Evolutionary conservation across 441 rosid species (phyloP), one percentile per base, ranked within the genome.

Genomic region (Gossypium gossypioides): DNA sequence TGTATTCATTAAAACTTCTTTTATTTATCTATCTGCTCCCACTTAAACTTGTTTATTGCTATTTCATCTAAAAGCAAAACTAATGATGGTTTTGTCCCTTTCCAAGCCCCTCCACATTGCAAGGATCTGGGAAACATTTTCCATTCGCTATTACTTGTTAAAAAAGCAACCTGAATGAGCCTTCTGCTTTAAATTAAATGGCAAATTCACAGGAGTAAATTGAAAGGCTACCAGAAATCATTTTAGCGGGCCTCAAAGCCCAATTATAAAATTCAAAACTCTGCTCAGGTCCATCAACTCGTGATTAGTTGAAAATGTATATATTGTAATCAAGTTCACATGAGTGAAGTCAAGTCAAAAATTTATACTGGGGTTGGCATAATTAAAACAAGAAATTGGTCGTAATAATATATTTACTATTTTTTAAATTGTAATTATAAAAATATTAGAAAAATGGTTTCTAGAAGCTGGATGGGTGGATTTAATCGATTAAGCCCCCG

Each of bases 1-100:
- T 51, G 21, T 65, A 25, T 25, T 37, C 59, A 50, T 59, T 46
- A 54, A 71, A 67, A 67, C 67, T 22, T 74, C 78, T 66, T 48
- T 72, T 57, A 6, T 22, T 22, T 3, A 34, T 61, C 57, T 15
- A 51, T 40, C 65, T 44, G 29, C 69, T 72, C 72, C 77, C 71
- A 73, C 75, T 59, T 50, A 2, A 19, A 24, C 34, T 62, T 71
- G 19, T 46, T 74, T 68, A 22, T 18, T 46, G 1, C 64, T 76
- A 15, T 24, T 32, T 59, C 24, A 9, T 54, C 15, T 16, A 16
- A 68, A 24, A 66, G 56, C 70, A 13, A 13, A 66, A 66, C 7
- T 4, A 44, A 44, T 44, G 5, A n/a, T 22, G 69, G 37, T 19
- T 37, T 18, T 15, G 6, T 3, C 13, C 34, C 16, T 16, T 63